These are phyloP conservation scores for Athelia psychrophila DNA, from an alignment of 1,284 basidiomycete genomes.

Conservation along the genomic window DNA sequence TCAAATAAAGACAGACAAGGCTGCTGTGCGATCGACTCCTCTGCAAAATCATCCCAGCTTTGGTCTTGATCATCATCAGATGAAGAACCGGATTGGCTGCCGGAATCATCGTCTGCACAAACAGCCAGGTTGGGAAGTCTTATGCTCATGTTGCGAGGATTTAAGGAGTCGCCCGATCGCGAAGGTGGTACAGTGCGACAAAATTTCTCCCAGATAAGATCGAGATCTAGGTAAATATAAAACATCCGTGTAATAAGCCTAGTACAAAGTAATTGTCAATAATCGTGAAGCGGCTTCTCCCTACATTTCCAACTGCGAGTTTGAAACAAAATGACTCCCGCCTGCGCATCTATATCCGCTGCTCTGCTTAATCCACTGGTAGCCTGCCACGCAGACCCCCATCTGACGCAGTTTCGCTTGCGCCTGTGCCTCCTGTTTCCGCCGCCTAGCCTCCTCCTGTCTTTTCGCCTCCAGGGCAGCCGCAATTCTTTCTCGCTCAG, in stretches of 20 bases:
- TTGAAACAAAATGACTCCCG: constrained; percentile 45
- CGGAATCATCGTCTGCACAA: not conserved
- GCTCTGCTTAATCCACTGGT: constrained; percentile 43
- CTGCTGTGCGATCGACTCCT: constrained; percentile 54
- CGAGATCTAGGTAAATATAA: too few relatives aligned
- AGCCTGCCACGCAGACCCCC: constrained; percentile 54
- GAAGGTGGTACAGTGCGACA: too few relatives aligned
- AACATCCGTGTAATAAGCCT: too few relatives aligned
- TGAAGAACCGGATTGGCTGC: not conserved
- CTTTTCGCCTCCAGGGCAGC: constrained; percentile 30
- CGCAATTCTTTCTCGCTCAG: constrained; percentile 23
- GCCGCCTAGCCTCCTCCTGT: constrained; percentile 29
- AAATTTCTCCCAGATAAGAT: too few relatives aligned
- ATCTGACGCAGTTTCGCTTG: constrained; percentile 43
- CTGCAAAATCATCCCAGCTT: constrained; percentile 80
- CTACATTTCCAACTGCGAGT: constrained; percentile 11
- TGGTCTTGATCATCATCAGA: constrained; percentile 58
- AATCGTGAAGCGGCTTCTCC: too few relatives aligned
- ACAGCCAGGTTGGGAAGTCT: not conserved
- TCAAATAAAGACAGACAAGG: constrained; percentile 83
- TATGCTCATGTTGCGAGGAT: not conserved
- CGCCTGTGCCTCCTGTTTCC: constrained; percentile 28
- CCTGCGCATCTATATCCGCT: constrained; percentile 54
- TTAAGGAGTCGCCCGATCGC: too few relatives aligned
- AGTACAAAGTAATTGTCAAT: too few relatives aligned